phyloP scores from a whole-genome alignment of 768 basidiomycete species.

The Boletus fagicola region DNA sequence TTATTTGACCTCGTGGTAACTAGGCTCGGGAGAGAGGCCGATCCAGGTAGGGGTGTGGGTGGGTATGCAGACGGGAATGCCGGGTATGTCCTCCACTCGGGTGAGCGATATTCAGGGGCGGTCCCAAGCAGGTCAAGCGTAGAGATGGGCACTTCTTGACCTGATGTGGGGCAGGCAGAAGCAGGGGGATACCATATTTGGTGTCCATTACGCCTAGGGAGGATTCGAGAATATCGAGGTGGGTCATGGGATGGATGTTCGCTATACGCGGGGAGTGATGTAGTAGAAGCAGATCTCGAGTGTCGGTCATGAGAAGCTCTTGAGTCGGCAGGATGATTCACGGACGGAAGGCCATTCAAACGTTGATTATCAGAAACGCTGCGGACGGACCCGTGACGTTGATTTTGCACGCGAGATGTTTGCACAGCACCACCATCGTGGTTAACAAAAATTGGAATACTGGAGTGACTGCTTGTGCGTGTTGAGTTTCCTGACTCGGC shows the following conservation, averaged over 20 bases:
- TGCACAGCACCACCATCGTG: constrained; percentile 2
- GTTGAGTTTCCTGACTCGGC: constrained; percentile 3
- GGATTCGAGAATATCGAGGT: constrained; percentile 24
- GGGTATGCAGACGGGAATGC: constrained; percentile 78
- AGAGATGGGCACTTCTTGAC: constrained; percentile 14
- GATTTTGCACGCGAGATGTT: constrained; percentile 8
- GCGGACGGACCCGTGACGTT: constrained; percentile 14
- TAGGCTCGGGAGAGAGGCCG: constrained; percentile 33
- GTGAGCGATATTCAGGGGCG: constrained; percentile 36
- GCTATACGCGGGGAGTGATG: constrained; percentile 26
- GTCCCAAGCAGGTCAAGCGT: constrained; percentile 21
- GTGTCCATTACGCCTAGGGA: constrained; percentile 27
- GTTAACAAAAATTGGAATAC: constrained; percentile 15
- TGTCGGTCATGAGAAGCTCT: constrained; percentile 9
- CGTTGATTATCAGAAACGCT: constrained; percentile 19
- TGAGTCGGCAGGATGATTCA: constrained; percentile 2
- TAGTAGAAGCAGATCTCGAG: constrained; percentile 16
- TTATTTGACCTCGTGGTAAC: constrained; percentile 7
- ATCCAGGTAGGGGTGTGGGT: constrained; percentile 54
- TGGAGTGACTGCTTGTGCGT: constrained; percentile 8
- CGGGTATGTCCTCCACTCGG: constrained; percentile 75
- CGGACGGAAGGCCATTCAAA: constrained; percentile 1
- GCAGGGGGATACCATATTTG: constrained; percentile 63
- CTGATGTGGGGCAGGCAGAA: constrained; percentile 36
- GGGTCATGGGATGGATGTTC: constrained; percentile 23